Conservation (phyloP, 2,329 filamentous ascomycete species). For the Cordyceps javanica region DNA sequence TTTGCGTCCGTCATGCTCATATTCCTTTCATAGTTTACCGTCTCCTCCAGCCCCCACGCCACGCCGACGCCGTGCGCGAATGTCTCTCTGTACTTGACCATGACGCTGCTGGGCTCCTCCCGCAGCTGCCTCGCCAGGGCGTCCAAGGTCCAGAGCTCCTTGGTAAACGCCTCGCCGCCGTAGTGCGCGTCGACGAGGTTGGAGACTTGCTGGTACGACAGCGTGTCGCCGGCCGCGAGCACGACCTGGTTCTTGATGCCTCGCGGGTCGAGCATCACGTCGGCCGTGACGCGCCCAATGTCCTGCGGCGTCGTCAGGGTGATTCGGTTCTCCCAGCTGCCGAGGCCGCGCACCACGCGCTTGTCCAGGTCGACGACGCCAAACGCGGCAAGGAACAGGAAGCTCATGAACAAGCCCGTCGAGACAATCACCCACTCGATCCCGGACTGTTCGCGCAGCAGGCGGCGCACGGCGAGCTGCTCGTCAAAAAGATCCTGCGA, state of each 20-base stretch:
- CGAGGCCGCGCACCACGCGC: conserved; percentile 45
- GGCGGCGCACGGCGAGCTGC: conserved; percentile 52
- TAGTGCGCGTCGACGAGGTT: conserved; percentile 43
- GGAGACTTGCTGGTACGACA: conserved; percentile 50
- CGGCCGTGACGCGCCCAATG: conserved; percentile 56
- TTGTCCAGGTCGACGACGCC: conserved; percentile 50
- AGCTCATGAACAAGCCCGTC: conserved; percentile 66
- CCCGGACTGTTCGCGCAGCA: conserved; percentile 40
- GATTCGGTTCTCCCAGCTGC: conserved; percentile 55
- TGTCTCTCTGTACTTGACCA: conserved; percentile 55
- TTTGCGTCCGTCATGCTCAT: conserved; percentile 39
- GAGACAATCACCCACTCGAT: conserved; percentile 59
- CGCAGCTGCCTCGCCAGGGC: conserved; percentile 39
- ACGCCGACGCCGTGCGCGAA: conserved; percentile 55
- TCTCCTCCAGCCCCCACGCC: conserved; percentile 48
- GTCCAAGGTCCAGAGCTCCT: conserved; percentile 43
- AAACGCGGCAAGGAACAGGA: conserved; percentile 58
- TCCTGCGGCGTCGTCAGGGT: conserved; percentile 58
- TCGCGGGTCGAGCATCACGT: conserved; percentile 41
- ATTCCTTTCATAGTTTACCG: conserved; percentile 45
- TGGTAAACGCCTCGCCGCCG: conserved; percentile 31
- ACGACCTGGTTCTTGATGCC: conserved; percentile 38
- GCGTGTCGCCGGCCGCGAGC: conserved; percentile 56
- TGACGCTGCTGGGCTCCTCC: conserved; percentile 39
- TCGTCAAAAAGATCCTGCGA: conserved; percentile 63